Evolutionary conservation across 1,284 basidiomycete species (phyloP), one percentile per base, ranked within the genome.

Genomic region (Trichosporon faecale): DNA sequence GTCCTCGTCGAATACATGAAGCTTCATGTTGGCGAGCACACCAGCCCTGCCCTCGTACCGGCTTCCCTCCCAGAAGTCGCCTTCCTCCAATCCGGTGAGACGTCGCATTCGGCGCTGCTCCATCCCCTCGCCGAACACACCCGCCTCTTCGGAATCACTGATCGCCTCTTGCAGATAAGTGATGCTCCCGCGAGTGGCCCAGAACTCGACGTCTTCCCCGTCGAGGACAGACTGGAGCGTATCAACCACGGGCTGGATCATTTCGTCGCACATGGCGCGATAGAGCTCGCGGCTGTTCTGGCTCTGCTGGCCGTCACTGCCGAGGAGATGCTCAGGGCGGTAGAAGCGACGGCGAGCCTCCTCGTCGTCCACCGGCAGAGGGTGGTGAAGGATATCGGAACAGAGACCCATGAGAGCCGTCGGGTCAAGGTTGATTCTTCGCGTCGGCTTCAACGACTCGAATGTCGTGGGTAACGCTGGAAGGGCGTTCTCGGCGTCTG

Each of bases 351-450:
- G 76, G 16, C 87, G 84, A 0, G 91, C 91, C 57, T 74, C 79
- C 2, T 87, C 87, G 0, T 85, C 76, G 0, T 86, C 85, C 0
- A 68, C 60, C 0, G 92, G 92, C 0, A 93, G 84, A 0, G 87
- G 85, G 0, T 90, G 85, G 79, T 94, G 92, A 0, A 91, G 89
- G 52, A 93, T 87, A 75, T 94, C 92, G 4, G 91, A 92, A 37
- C 92, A 88, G 29, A 95, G 86, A 0, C 92, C 92, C 72, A 94
- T 91, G 65, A 94, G 87, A 0, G 90, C 86, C 0, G 92, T 93
- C 9, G 94, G 86, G 79, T 94, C 93, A 52, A 94, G 85, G 75
- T 93, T 93, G 80, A 94, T 85, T 61, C 85, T 84, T 3, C 78
- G 73, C 0, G 68, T 66, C 70, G 94, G 90, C 57, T 61, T 61